Conservation (phyloP, 371 early-diverging fungal genomes). For the Rhizopus delemar region DNA sequence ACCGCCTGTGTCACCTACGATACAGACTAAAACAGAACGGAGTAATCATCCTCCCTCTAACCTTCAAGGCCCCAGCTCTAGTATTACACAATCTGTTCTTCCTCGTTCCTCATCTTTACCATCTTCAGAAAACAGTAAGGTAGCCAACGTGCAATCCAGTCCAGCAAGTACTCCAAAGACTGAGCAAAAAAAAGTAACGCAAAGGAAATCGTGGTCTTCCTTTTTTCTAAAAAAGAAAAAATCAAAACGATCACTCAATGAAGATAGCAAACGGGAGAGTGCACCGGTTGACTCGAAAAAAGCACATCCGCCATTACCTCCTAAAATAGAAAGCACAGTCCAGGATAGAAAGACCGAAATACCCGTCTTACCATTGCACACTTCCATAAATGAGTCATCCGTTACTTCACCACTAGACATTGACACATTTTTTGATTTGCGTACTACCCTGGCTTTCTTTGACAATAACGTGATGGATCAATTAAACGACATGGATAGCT, state of each 20-base stretch:
- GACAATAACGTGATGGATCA: not conserved
- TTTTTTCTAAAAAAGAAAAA: slow-evolving; percentile 25
- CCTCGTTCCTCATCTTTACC: slow-evolving; percentile 3
- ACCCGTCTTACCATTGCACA: not conserved
- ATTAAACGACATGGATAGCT: not conserved
- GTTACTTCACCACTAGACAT: not conserved
- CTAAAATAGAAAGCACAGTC: not conserved
- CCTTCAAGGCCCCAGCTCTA: not conserved
- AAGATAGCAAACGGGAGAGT: slow-evolving; percentile 12
- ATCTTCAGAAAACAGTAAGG: not conserved
- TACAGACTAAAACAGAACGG: not conserved
- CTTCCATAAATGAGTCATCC: not conserved
- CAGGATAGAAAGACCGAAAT: not conserved
- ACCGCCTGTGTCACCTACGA: too few relatives aligned
- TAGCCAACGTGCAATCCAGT: not conserved
- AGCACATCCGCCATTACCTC: not conserved
- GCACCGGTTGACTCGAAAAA: not conserved
- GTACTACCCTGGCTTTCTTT: not conserved
- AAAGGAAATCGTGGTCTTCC: slow-evolving; percentile 21
- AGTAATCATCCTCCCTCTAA: not conserved
- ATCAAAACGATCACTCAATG: slow-evolving; percentile 10
- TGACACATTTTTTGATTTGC: not conserved
- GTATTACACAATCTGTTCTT: not conserved
- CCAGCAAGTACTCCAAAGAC: not conserved
- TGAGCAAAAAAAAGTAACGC: slow-evolving; percentile 6